Base-by-base conservation (phyloP, 2,329 filamentous ascomycete genomes). In the Hypoxylon sp. region DNA sequence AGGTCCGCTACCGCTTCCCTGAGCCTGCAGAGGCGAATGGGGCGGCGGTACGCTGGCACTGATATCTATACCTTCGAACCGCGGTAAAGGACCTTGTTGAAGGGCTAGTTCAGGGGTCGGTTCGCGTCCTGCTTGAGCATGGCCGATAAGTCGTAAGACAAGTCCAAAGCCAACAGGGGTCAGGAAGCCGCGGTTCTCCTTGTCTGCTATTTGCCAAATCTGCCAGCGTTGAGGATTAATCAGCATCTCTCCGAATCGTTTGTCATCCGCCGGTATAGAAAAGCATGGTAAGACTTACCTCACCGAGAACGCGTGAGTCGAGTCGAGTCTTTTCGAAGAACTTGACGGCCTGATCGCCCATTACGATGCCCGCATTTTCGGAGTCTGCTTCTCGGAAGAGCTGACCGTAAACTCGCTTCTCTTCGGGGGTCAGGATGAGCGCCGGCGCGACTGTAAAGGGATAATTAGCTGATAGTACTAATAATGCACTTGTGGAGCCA, bases 121-220 rank as follows among this genome's bases (percentile, higher is more conserved):
- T 76, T 94, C 89, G 79, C 92, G 90, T 76, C 93, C 93, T 72
- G 92, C 93, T 83, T 99, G 96, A 72, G 94, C 95, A 83, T 98
- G 96, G 67, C 94, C 96, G 79, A 99, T 98, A 79, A 99, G 89
- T 77, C 96, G 90, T 78, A 99, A 83, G 64, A 97, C 96, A 79
- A 97, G 89, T 68, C 95, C 93, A 82, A 99, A 99, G 79, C 95
- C 96, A 46, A 94, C 89, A 20, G 94, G 94, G 35, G 95, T 98
- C 73, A 99, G 85, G 74, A 98, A 92, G 58, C 96, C 96, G 72
- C 95, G 90, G 84, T 99, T 99, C 84, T 98, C 95, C 73, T 89
- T 94, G 83, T 99, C 96, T 74, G 96, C 95, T 80, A 99, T 96
- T 83, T 98, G 95, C 96, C 96, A 99, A 86, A 99, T 98, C 92